These are phyloP conservation scores for Pseudocercospora vitis DNA, from an alignment of 2,329 filamentous ascomycete species.

Conservation along the genomic window DNA sequence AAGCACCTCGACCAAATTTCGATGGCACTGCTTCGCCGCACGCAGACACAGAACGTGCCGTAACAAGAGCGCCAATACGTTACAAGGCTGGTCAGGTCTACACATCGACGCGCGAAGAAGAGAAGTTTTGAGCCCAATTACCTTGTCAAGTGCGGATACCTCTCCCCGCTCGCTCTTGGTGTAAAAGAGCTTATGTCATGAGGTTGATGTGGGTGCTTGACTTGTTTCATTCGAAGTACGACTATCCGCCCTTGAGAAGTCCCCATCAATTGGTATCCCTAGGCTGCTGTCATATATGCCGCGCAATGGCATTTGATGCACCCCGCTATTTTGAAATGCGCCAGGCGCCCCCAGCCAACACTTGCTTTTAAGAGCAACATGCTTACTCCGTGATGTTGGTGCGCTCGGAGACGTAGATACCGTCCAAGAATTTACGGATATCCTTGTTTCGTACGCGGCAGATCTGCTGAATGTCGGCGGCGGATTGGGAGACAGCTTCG, in stretches of 20 bases:
- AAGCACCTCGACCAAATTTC: too few relatives aligned
- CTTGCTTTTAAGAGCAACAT: background rate
- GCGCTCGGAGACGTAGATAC: conserved; percentile 99
- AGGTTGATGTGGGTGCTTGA: conserved; percentile 8
- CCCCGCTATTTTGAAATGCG: background rate
- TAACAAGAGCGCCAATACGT: too few relatives aligned
- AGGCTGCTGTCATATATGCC: background rate
- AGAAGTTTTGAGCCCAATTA: background rate
- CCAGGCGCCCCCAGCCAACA: background rate
- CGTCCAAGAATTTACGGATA: conserved; percentile 99
- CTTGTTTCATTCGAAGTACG: conserved; percentile 5
- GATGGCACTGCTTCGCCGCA: too few relatives aligned
- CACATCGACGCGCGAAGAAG: too few relatives aligned
- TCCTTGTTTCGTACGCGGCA: conserved; percentile 99
- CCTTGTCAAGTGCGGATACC: conserved; percentile 8
- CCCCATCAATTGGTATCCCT: background rate
- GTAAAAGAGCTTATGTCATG: conserved; percentile 9
- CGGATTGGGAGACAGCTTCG: conserved; percentile 95
- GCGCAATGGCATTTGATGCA: conserved; percentile 1
- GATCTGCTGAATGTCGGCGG: conserved; percentile 99
- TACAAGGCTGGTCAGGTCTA: too few relatives aligned
- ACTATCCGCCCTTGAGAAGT: conserved; percentile 3
- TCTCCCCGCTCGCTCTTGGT: conserved; percentile 9
- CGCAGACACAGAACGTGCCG: too few relatives aligned
- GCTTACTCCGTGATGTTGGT: conserved; percentile 69